Conservation (phyloP, 768 basidiomycete genomes). For the Sporobolomyces pararoseus region DNA sequence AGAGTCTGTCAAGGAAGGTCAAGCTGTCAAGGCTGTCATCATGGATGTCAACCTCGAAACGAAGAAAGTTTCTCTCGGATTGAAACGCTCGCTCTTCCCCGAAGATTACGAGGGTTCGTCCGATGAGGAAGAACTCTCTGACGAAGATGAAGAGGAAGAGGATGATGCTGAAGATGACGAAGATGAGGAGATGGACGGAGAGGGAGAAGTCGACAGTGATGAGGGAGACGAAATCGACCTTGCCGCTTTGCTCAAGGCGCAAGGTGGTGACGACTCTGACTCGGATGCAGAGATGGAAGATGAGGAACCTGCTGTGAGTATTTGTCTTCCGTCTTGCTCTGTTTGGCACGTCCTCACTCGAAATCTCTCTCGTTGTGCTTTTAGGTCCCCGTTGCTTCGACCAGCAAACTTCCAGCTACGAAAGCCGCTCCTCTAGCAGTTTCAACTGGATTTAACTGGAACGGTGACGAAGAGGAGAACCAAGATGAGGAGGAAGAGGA, state of each 20-base stretch:
- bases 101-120: conserved; percentile 26
- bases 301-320: conserved; percentile 44
- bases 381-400: conserved; percentile 39
- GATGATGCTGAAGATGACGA: conserved; percentile 44
- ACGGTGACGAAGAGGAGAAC: conserved; percentile 41
- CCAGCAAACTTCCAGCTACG: conserved; percentile 33
- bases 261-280: conserved; percentile 41
- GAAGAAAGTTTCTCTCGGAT: conserved; percentile 70
- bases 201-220: conserved; percentile 39
- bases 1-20: conserved; percentile 76
- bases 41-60: conserved; percentile 69
- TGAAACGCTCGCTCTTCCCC: conserved; percentile 73
- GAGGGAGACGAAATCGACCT: conserved; percentile 37
- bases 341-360: not conserved
- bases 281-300: conserved; percentile 48
- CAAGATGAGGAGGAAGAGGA: conserved; percentile 52
- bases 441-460: conserved; percentile 40
- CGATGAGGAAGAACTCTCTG: conserved; percentile 36
- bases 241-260: conserved; percentile 32
- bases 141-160: conserved; percentile 39
- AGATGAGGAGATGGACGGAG: conserved; percentile 43
- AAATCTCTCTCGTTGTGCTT: not conserved
- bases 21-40: conserved; percentile 75
- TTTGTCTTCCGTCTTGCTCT: conserved; percentile 45
- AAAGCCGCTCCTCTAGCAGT: conserved; percentile 37